Base-by-base conservation (phyloP, 2,329 filamentous ascomycete species). In the Fusarium scirpi region DNA sequence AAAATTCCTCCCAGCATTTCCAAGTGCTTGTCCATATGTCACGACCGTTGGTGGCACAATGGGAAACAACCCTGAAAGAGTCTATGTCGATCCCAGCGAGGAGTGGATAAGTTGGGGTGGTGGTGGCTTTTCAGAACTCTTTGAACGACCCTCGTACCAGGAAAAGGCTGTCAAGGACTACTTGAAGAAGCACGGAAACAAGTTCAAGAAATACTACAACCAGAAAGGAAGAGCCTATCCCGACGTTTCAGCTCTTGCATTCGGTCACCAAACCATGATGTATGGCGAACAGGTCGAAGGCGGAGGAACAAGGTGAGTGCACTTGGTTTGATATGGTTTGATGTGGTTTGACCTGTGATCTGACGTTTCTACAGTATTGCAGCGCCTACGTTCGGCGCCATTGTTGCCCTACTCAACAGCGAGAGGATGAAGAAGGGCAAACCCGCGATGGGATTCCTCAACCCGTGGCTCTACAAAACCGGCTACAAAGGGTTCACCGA, bases 331-430 rank as follows among this genome's bases (percentile, higher is more conserved):
- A n/a, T 5, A 4, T 2, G 1, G 18, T 6, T 29, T 3, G 20
- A n/a, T 5, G 3, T 2, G 1, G 18, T 6, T 18, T 38, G 34
- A 3, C 18, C 3, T 22, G 7, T 2, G 18, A 11, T 6, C 47
- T 48, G 13, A 61, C 59, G 8, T 44, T 12, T 3, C 29, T 16
- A 24, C 49, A 85, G 82, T 59, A 90, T 90, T 1, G 85, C 90
- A 4, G 81, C 87, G 1, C 91, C 91, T 0, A 81, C 89, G 1
- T 85, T 91, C 52, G 89, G 90, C 0, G 85, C 85, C 16, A 84
- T 93, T 67, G 80, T 93, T 51, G 84, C 87, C 1, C 83, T 92
- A 40, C 78, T 93, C 53, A 93, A 93, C 74, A 87, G 90, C 63
- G 85, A 87, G 24, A 83, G 89, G 32, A 78, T 91, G 49, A 80